These are phyloP conservation scores for Penicillium sp. DNA, from an alignment of 2,329 filamentous ascomycete genomes.

Conservation along the genomic window DNA sequence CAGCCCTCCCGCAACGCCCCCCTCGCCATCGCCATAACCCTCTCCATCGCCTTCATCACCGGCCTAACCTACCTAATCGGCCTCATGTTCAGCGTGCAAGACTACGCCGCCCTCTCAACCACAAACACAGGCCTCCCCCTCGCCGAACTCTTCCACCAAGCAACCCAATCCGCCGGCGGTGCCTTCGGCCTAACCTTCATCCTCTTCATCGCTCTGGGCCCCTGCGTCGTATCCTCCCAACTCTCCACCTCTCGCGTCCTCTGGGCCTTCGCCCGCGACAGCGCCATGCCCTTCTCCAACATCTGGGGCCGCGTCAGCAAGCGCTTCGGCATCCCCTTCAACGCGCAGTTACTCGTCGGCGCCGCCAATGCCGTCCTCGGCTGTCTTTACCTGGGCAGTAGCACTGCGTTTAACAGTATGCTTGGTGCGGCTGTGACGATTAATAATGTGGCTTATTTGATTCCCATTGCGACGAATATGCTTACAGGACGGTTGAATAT, in stretches of 20 bases:
- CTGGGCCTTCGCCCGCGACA: conserved; percentile 65
- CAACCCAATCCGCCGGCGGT: conserved; percentile 57
- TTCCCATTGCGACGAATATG: conserved; percentile 56
- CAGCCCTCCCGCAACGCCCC: conserved; percentile 9
- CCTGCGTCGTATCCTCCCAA: conserved; percentile 44
- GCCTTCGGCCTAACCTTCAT: conserved; percentile 58
- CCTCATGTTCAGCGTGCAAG: conserved; percentile 60
- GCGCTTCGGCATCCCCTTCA: conserved; percentile 56
- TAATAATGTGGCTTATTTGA: conserved; percentile 55
- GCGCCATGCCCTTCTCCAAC: conserved; percentile 46
- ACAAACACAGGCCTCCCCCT: conserved; percentile 61
- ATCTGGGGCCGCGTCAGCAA: conserved; percentile 51
- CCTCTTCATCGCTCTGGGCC: conserved; percentile 42
- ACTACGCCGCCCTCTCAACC: conserved; percentile 52
- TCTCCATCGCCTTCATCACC: conserved; percentile 58
- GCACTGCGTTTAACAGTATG: conserved; percentile 68
- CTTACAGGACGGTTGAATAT: conserved; percentile 53
- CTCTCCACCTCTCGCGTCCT: conserved; percentile 48
- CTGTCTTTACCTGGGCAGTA: conserved; percentile 69
- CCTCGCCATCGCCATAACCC: conserved; percentile 46
- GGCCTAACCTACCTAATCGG: conserved; percentile 57
- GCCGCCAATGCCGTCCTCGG: conserved; percentile 63
- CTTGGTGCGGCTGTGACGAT: conserved; percentile 44
- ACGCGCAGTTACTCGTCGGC: conserved; percentile 60
- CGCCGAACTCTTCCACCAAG: conserved; percentile 69